Evolutionary conservation across 805 yeast species (phyloP).

Genomic region (Yamadazyma scolyti): DNA sequence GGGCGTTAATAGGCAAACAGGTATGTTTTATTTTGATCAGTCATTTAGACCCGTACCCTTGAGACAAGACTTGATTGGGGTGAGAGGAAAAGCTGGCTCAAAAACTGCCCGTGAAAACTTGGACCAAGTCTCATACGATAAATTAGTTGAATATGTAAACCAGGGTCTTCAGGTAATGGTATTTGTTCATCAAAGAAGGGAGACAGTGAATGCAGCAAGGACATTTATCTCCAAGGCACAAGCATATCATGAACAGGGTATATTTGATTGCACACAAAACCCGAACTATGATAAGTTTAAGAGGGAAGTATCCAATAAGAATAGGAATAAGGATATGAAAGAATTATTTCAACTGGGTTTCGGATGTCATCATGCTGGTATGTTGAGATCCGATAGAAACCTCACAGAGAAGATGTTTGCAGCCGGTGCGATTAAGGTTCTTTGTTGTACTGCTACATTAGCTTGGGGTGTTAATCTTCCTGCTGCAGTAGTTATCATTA

Average conservation of each 20-base stretch:
- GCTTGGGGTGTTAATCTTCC: constrained; percentile 99
- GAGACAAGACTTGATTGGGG: constrained; percentile 84
- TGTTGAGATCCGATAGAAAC: constrained; percentile 87
- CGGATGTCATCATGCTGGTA: constrained; percentile 97
- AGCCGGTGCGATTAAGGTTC: constrained; percentile 79
- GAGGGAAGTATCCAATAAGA: constrained; percentile 64
- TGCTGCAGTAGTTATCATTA: constrained; percentile 94
- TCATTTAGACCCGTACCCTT: constrained; percentile 92
- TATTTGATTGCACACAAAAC: constrained; percentile 55
- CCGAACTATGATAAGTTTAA: constrained; percentile 42
- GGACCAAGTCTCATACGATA: constrained; percentile 74
- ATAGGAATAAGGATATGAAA: constrained; percentile 71
- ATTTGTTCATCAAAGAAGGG: constrained; percentile 93
- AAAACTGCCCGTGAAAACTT: constrained; percentile 67
- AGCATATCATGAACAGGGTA: constrained; percentile 49
- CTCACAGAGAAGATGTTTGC: constrained; percentile 84
- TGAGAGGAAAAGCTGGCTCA: constrained; percentile 79
- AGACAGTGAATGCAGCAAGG: constrained; percentile 80
- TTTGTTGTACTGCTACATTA: constrained; percentile 94
- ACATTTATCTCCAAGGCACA: constrained; percentile 67
- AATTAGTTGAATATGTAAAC: constrained; percentile 60
- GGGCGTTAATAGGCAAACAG: constrained; percentile 84
- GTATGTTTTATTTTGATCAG: constrained; percentile 92
- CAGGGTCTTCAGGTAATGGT: constrained; percentile 91
- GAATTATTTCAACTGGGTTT: constrained; percentile 81